Evolutionary conservation across 352 stramenopile species (phyloP).

Genomic region (Phytophthora boehmeriae): DNA sequence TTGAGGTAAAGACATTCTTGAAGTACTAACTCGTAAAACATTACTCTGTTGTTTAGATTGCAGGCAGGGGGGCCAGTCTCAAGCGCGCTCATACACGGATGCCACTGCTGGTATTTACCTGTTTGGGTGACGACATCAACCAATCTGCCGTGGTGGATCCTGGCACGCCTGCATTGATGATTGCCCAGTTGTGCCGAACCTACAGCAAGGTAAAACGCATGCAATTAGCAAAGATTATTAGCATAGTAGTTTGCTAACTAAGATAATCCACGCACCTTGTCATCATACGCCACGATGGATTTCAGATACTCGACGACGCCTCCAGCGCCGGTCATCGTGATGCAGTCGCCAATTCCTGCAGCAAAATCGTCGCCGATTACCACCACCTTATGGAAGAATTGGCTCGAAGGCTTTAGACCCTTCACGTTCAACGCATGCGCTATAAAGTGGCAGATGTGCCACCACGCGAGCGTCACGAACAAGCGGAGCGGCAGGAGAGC

Average conservation of each 20-base stretch:
- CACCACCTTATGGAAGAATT: slow-evolving; percentile 87
- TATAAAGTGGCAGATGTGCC: slow-evolving; percentile 64
- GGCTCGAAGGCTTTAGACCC: slow-evolving; percentile 51
- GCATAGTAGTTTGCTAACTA: neutral
- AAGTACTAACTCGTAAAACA: slow-evolving; percentile 54
- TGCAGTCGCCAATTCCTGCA: slow-evolving; percentile 76
- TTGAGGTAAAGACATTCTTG: slow-evolving; percentile 68
- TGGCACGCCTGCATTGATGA: slow-evolving; percentile 78
- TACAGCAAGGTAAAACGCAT: slow-evolving; percentile 27
- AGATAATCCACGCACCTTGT: slow-evolving; percentile 57
- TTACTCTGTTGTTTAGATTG: slow-evolving; percentile 6
- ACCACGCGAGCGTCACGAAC: slow-evolving; percentile 71
- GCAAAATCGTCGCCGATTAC: slow-evolving; percentile 88
- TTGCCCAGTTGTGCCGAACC: slow-evolving; percentile 82
- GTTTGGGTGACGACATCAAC: slow-evolving; percentile 61
- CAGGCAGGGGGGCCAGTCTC: neutral
- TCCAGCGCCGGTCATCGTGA: slow-evolving; percentile 51
- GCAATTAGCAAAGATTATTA: slow-evolving; percentile 3
- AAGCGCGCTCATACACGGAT: neutral
- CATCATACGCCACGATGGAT: slow-evolving; percentile 43
- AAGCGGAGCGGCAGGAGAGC: slow-evolving; percentile 51
- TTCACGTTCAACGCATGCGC: slow-evolving; percentile 45
- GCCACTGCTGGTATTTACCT: slow-evolving; percentile 35
- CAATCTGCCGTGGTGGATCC: slow-evolving; percentile 68
- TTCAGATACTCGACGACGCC: slow-evolving; percentile 68